Conservation (phyloP, 345 rosid genomes). For the Crucihimalaya himalaica region DNA sequence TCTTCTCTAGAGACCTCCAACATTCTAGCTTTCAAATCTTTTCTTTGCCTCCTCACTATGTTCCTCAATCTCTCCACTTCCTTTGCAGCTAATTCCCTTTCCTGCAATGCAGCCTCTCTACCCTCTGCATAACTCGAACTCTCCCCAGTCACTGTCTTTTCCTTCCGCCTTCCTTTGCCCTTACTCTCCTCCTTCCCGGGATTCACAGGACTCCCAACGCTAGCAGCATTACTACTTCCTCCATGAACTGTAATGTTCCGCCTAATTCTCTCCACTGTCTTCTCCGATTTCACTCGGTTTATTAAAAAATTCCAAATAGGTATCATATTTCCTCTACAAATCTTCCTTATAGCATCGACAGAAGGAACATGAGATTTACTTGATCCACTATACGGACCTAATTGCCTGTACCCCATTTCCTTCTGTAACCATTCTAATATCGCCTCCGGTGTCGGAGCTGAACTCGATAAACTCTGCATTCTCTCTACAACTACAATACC, state of each 20-base stretch:
- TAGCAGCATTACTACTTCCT: conserved; percentile 38
- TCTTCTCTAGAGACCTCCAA: conserved; percentile 89
- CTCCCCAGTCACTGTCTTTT: conserved; percentile 45
- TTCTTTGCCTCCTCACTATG: conserved; percentile 73
- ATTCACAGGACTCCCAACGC: conserved; percentile 38
- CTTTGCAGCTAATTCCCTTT: conserved; percentile 70
- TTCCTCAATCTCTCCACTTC: conserved; percentile 85
- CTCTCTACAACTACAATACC: conserved; percentile 25
- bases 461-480: conserved; percentile 52
- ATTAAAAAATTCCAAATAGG: conserved; percentile 70
- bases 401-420: conserved; percentile 85
- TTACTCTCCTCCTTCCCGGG: conserved; percentile 57
- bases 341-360: conserved; percentile 62
- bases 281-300: conserved; percentile 83
- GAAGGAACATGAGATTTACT: conserved; percentile 67
- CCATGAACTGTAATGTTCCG: conserved; percentile 82
- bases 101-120: conserved; percentile 68
- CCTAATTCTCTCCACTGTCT: conserved; percentile 72
- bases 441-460: conserved; percentile 65
- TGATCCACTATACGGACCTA: conserved; percentile 63
- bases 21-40: conserved; percentile 87
- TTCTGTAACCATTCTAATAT: conserved; percentile 82
- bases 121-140: conserved; percentile 48
- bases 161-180: conserved; percentile 60
- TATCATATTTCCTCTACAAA: conserved; percentile 88